phyloP scores from a whole-genome alignment of 257 asterid species.

The Solanum raphanifolium region DNA sequence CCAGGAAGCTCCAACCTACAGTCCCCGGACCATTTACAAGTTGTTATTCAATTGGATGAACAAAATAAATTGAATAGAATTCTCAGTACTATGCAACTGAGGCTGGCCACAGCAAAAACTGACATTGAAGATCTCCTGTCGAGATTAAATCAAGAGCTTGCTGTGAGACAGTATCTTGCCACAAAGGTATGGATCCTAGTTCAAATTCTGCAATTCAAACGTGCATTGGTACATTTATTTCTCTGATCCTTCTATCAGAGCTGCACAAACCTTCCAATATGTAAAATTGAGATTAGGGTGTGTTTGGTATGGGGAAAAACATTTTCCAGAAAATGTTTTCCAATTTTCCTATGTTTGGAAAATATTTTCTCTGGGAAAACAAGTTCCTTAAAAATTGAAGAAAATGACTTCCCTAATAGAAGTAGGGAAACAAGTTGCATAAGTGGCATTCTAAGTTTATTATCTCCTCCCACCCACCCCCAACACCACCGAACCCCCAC shows the following conservation, averaged over 20 bases:
- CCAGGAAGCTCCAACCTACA: slow-evolving; percentile 16
- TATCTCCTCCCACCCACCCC: neutral
- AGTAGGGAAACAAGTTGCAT: neutral
- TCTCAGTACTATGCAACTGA: slow-evolving; percentile 28
- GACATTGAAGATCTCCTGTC: slow-evolving; percentile 45
- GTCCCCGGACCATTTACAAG: slow-evolving; percentile 12
- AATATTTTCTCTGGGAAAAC: neutral
- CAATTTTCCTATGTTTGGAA: neutral
- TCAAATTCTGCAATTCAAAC: neutral
- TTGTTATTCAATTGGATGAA: slow-evolving; percentile 33
- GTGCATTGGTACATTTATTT: neutral
- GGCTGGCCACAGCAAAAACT: slow-evolving; percentile 31
- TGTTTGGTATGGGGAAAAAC: neutral
- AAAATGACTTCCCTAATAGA: neutral
- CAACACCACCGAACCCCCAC: neutral
- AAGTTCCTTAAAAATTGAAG: neutral
- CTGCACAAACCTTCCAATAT: neutral
- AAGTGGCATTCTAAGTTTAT: neutral
- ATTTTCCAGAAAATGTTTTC: neutral
- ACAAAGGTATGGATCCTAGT: slow-evolving; percentile 33
- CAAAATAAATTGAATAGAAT: slow-evolving; percentile 35
- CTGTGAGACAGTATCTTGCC: slow-evolving; percentile 42
- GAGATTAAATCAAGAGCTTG: slow-evolving; percentile 48
- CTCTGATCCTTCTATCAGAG: neutral
- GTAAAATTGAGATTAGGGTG: neutral